These are phyloP conservation scores for Venturia carpophila DNA, from an alignment of 2,329 filamentous ascomycete genomes.

Conservation along the genomic window DNA sequence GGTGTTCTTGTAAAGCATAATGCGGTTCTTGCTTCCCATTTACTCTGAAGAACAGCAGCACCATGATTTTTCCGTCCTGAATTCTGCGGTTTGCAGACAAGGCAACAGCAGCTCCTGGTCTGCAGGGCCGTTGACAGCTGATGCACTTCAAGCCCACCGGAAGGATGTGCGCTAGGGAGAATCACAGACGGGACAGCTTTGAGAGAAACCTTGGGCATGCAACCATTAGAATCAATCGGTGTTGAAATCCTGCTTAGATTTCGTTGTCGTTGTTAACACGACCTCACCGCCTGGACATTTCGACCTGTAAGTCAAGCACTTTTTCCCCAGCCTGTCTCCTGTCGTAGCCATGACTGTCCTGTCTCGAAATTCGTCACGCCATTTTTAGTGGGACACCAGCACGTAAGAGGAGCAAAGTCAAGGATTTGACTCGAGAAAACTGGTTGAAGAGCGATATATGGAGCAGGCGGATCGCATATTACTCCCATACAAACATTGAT, in stretches of 20 bases:
- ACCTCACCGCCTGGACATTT: not conserved
- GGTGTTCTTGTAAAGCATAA: not conserved
- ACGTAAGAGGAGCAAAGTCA: not conserved
- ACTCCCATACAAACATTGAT: not conserved
- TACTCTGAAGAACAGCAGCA: not conserved
- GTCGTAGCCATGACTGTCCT: not conserved
- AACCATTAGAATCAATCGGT: not conserved
- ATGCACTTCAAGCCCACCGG: not conserved
- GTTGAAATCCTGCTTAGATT: not conserved
- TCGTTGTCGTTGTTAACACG: not conserved
- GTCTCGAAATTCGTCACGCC: not conserved
- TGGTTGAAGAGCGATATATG: not conserved
- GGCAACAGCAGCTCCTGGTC: not conserved
- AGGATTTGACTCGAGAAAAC: not conserved
- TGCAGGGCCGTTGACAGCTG: not conserved
- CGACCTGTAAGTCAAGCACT: not conserved
- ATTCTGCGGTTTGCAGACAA: not conserved
- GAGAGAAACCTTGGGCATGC: not conserved
- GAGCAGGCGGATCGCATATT: conserved; percentile 3
- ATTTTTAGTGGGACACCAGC: conserved; percentile 7
- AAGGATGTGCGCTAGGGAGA: conserved; percentile 8
- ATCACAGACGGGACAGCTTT: conserved; percentile 1
- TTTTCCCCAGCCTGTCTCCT: not conserved
- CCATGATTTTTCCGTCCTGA: not conserved
- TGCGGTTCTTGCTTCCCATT: not conserved